A percentile compares a stretch with the other conserved stretches of the same genome.
phyloP scores from a whole-genome alignment of 2,329 filamentous ascomycete species.

The Stachybotrys chlorohalonatus region DNA sequence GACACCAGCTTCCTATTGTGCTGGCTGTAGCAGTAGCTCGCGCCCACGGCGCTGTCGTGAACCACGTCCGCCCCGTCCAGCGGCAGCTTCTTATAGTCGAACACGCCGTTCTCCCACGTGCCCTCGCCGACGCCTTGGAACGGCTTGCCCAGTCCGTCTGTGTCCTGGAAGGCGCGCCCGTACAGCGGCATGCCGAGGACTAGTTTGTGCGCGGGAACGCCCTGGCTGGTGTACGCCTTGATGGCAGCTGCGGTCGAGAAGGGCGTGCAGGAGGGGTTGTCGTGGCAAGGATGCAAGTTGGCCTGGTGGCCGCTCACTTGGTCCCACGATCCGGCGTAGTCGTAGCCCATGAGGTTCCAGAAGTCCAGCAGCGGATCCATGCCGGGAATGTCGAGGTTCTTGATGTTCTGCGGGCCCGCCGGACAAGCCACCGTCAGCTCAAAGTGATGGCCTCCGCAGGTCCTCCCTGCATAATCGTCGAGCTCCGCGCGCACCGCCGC shows the following conservation, averaged over 20 bases:
- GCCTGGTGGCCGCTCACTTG: constrained; percentile 63
- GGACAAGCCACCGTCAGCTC: constrained; percentile 57
- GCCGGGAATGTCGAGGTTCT: constrained; percentile 49
- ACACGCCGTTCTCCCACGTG: constrained; percentile 76
- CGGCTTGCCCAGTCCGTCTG: constrained; percentile 60
- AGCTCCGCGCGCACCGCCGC: constrained; percentile 46
- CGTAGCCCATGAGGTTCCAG: constrained; percentile 83
- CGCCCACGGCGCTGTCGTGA: constrained; percentile 54
- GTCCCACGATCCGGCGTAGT: constrained; percentile 82
- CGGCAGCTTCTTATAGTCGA: constrained; percentile 83
- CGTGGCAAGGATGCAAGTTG: constrained; percentile 57
- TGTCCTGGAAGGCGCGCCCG: constrained; percentile 74
- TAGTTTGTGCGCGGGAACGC: constrained; percentile 62
- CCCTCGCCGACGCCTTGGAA: constrained; percentile 70
- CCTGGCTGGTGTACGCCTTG: constrained; percentile 55
- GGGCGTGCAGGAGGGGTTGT: constrained; percentile 58
- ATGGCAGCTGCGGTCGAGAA: constrained; percentile 69
- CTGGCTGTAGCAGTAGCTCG: constrained; percentile 70
- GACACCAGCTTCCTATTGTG: constrained; percentile 58
- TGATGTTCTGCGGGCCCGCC: constrained; percentile 53
- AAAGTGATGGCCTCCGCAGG: constrained; percentile 41
- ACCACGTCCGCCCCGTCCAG: constrained; percentile 54
- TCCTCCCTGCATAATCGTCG: constrained; percentile 42
- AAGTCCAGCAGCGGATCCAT: constrained; percentile 64
- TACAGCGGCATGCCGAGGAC: constrained; percentile 90